Base-by-base conservation (phyloP, 768 basidiomycete genomes). In the Tulasnella sp. region DNA sequence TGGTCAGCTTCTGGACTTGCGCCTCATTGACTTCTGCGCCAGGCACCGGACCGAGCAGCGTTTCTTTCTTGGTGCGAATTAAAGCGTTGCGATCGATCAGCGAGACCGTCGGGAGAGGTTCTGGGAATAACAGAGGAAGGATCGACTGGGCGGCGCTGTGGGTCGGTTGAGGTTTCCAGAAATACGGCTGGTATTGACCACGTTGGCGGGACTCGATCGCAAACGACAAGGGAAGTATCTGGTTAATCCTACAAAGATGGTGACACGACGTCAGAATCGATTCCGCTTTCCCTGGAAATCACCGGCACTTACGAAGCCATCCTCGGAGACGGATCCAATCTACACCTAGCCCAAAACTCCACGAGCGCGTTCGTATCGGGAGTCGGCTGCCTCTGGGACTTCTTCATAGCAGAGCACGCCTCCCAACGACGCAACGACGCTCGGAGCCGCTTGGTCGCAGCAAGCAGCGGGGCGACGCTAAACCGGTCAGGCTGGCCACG, bases 101-200 rank as follows among this genome's bases (percentile, higher is more conserved):
- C 0, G 90, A 88, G 28, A 94, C 84, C 0, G 90, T 88, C 0
- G 94, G 94, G 1, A 95, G 85, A 0, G 92, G 89, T 80, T 96
- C 94, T 0, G 92, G 90, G 85, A 96, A 95, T 20, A 94, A 86
- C 24, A 96, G 88, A 1, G 94, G 93, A 46, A 90, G 87, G 64
- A 92, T 86, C 1, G 89, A 89, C 46, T 90, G 87, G 69, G 87
- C 88, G 2, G 87, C 86, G 14, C 85, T 82, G 31, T 86, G 85
- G 0, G 87, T 24, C 83, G 24, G 83, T 85, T 8, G 84, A 81
- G 2, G 87, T 84, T 37, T 86, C 93, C 93, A 95, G 85, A 92
- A 94, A 82, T 92, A 90, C 0, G 93, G 93, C 82, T 94, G 93
- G 79, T 93, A 95, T 1, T 92, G 85, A 11, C 93, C 93, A 84